Base-by-base conservation (phyloP, 257 asterid species). In the Ocimum tenuiflorum region DNA sequence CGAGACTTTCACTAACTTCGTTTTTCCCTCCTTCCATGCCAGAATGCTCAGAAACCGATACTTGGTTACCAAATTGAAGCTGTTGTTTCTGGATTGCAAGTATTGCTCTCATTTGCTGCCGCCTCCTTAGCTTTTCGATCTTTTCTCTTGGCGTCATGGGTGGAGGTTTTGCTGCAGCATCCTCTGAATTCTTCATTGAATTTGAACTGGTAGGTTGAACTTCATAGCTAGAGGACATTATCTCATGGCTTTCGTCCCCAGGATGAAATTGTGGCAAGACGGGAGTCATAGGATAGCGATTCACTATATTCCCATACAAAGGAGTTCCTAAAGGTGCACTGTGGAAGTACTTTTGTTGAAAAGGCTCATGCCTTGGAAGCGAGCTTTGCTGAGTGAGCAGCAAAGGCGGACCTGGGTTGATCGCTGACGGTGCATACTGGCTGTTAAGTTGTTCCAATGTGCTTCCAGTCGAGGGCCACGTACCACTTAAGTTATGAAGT, bases 81-180 rank as follows among this genome's bases (percentile, higher is more conserved):
- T 83, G 96, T 74, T 91, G 96, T 68, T 81, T 87, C 73, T 85
- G 95, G 72, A 89, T 91, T 46, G 95, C 98, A 68, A 87, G 84
- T 71, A 84, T 85, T 54, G 95, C 98, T 73, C 95, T 77, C 91
- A 87, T 82, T 75, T 91, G 95, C 79, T 91, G 98, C 70, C 91
- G 78, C 72, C 88, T 78, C 78, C 96, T 85, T 54, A 91, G 68
- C 82, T 91, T 91, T 65, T 89, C 96, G 60, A 91, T 80, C 73
- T 91, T 91, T 80, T 87, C 98, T 75, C 64, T 85, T 19, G 98
- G 98, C 2, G 98, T 83, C 98, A 91, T 91, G 36, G 66, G 65
- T 55, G 82, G 79, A 67, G 88, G 82, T 65, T 68, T 73, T 55
- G 1, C 65, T 4, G 68, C 13, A 36, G 72, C 61, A 55, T 47